These are phyloP conservation scores for Herpetomonas tarakana DNA, from an alignment of 208 protist species.

Conservation along the genomic window DNA sequence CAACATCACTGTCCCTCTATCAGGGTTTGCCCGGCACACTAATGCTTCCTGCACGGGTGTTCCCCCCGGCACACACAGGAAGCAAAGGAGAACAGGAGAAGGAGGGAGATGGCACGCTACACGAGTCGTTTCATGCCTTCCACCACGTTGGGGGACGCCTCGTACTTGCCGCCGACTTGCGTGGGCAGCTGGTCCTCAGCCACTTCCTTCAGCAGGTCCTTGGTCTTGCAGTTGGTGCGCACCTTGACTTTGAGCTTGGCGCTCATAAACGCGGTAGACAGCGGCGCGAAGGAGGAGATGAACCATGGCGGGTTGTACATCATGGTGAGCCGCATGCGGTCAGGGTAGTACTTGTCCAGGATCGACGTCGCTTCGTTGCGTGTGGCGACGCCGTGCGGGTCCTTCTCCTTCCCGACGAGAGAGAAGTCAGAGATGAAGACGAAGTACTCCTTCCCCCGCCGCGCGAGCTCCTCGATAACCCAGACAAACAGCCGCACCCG, in stretches of 20 bases:
- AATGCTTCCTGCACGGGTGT: too few species aligned
- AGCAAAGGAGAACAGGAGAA: too few species aligned
- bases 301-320: conserved; percentile 38
- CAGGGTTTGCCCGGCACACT: too few species aligned
- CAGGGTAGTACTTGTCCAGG: conserved; percentile 35
- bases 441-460: conserved; percentile 16
- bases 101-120: too few species aligned
- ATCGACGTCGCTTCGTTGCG: conserved; percentile 28
- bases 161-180: conserved; percentile 22
- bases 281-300: conserved; percentile 13
- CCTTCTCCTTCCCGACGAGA: conserved; percentile 27
- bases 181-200: conserved; percentile 11
- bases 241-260: conserved; percentile 21
- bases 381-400: conserved; percentile 14
- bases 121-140: conserved; percentile 3
- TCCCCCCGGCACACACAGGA: too few species aligned
- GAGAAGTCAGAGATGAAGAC: conserved; percentile 37
- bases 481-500: conserved; percentile 27
- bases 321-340: conserved; percentile 17
- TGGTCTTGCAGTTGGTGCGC: conserved; percentile 12
- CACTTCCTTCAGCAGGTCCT: conserved; percentile 27
- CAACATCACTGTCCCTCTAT: too few species aligned
- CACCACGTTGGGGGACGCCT: conserved; percentile 13
- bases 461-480: conserved; percentile 21
- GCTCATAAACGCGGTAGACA: conserved; percentile 23